These are phyloP conservation scores for Purshia tridentata DNA, from an alignment of 306 rosid genomes.

Conservation along the genomic window DNA sequence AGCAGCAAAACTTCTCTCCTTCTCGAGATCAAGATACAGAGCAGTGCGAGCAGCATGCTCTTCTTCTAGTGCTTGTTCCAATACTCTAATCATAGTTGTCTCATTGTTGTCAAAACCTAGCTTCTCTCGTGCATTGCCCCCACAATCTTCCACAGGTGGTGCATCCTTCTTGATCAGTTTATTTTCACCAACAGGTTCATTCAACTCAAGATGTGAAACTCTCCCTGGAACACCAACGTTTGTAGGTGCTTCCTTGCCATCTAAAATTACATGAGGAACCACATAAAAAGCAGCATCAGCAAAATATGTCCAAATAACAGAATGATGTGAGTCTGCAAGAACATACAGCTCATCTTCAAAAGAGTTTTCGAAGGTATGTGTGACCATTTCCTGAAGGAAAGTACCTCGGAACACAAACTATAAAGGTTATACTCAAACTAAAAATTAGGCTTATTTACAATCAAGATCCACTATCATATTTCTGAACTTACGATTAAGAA, in stretches of 20 bases:
- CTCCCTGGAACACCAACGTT: slow-evolving; percentile 14
- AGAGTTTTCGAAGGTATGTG: background rate
- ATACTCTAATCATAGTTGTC: slow-evolving; percentile 26
- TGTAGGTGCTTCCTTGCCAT: slow-evolving; percentile 26
- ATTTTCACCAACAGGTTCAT: slow-evolving; percentile 21
- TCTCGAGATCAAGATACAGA: slow-evolving; percentile 50
- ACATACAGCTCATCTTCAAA: background rate
- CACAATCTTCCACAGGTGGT: slow-evolving; percentile 20
- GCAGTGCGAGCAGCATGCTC: slow-evolving; percentile 37
- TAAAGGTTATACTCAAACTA: background rate
- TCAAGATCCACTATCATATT: background rate
- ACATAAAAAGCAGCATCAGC: slow-evolving; percentile 15
- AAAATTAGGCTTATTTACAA: background rate
- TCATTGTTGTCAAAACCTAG: slow-evolving; percentile 25
- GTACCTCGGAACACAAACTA: background rate
- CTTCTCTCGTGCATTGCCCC: slow-evolving; percentile 21
- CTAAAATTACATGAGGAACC: slow-evolving; percentile 27
- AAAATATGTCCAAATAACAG: background rate
- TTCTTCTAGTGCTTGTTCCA: slow-evolving; percentile 51
- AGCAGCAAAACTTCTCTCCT: slow-evolving; percentile 55
- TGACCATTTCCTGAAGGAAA: background rate
- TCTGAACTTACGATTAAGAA: background rate
- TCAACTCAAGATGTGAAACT: slow-evolving; percentile 13
- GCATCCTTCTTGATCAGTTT: slow-evolving; percentile 17
- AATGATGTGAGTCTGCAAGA: background rate